A percentile compares a stretch with the other conserved stretches of the same genome.
Evolutionary conservation across 352 stramenopile species (phyloP).

Genomic region (Phytophthora hybrid): DNA sequence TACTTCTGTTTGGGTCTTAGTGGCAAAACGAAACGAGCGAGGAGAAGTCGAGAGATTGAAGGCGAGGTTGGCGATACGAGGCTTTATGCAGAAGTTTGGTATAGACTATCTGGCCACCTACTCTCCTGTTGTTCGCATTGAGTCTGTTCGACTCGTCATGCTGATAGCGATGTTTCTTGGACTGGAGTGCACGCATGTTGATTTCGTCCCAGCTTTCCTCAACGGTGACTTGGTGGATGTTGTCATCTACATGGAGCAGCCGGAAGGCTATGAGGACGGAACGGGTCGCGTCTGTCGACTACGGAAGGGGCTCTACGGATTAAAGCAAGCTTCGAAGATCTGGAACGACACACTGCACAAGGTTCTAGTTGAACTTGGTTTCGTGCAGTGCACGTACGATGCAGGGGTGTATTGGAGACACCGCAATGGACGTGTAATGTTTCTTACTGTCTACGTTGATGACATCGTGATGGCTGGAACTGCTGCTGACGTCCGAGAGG

Average conservation of each 20-base stretch:
- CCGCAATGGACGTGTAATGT: not conserved
- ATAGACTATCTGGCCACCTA: constrained; percentile 17
- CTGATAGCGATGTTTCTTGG: constrained; percentile 2
- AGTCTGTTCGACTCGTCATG: constrained; percentile 14
- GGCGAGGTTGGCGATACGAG: constrained; percentile 7
- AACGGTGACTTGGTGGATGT: constrained; percentile 5
- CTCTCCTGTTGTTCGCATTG: constrained; percentile 18
- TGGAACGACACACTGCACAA: constrained; percentile 25
- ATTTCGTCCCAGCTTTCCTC: constrained; percentile 7
- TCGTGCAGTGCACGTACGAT: constrained; percentile 14
- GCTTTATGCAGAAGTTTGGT: constrained; percentile 9
- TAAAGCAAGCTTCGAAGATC: constrained; percentile 13
- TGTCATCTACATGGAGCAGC: constrained; percentile 23
- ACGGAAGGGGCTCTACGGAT: constrained; percentile 3
- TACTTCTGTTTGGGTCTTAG: constrained; percentile 9
- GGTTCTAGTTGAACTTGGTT: constrained; percentile 3
- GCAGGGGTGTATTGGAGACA: constrained; percentile 11
- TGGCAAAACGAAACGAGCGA: constrained; percentile 15
- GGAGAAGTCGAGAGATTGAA: constrained; percentile 8
- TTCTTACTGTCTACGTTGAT: constrained; percentile 17
- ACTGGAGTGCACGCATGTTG: not conserved
- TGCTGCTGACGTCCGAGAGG: not conserved
- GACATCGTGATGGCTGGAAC: constrained; percentile 7
- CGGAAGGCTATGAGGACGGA: constrained; percentile 14
- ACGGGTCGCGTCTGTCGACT: constrained; percentile 9